Evolutionary conservation across 495 filamentous ascomycete genomes (phyloP).

Genomic region (Polyplosphaeria fusca): DNA sequence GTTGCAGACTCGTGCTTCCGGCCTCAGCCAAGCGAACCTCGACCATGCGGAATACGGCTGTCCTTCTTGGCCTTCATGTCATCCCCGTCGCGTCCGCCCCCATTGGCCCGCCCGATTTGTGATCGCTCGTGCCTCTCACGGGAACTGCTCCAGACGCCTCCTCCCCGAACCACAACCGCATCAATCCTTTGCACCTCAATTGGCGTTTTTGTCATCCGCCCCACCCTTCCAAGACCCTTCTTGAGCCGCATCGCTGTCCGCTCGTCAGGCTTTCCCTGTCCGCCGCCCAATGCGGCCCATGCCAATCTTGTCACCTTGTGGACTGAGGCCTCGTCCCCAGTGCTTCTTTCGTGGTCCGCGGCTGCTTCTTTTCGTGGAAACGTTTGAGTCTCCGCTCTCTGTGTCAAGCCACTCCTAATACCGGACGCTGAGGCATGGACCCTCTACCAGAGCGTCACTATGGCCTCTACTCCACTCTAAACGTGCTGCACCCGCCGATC

Average conservation of each 20-base stretch:
- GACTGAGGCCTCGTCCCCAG: constrained; percentile 13
- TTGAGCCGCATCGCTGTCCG: constrained; percentile 15
- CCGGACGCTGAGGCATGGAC: constrained; percentile 23
- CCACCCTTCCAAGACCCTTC: constrained; percentile 5
- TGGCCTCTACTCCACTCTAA: constrained; percentile 7
- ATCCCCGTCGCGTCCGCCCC: not conserved
- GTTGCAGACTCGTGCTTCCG: constrained; percentile 6
- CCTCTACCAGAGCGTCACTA: constrained; percentile 17
- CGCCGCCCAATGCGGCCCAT: not conserved
- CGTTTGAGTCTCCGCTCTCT: constrained; percentile 19
- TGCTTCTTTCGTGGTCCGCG: constrained; percentile 4
- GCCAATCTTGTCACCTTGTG: constrained; percentile 7
- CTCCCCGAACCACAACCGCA: constrained; percentile 16
- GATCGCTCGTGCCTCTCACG: constrained; percentile 4
- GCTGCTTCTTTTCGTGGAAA: constrained; percentile 1
- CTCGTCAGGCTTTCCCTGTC: not conserved
- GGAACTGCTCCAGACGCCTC: constrained; percentile 26
- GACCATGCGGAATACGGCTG: constrained; percentile 9
- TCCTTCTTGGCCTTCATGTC: constrained; percentile 24
- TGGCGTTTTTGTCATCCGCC: constrained; percentile 5
- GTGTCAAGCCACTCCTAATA: constrained; percentile 22
- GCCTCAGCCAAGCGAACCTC: constrained; percentile 19
- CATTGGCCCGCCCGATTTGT: constrained; percentile 24
- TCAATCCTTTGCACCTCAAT: not conserved
- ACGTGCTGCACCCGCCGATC: constrained; percentile 21